These are phyloP conservation scores for Epicoccum nigrum DNA, from an alignment of 2,329 filamentous ascomycete genomes.

Conservation along the genomic window DNA sequence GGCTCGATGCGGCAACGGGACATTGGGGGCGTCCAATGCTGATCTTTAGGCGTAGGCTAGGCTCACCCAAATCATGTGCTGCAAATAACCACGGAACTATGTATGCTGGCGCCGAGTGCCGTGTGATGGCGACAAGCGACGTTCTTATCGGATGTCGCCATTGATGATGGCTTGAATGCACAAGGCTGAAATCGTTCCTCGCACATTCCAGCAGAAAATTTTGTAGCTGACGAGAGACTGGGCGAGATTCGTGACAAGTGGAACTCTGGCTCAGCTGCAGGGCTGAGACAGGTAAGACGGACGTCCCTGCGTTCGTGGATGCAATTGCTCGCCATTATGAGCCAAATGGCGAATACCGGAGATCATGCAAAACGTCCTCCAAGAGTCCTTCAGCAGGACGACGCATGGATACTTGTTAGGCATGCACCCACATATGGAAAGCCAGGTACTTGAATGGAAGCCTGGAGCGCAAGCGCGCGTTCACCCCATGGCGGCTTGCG, in stretches of 20 bases:
- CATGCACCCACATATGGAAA: constrained; percentile 13
- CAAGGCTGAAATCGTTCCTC: constrained; percentile 20
- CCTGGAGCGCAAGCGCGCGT: constrained; percentile 4
- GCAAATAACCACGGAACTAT: constrained; percentile 16
- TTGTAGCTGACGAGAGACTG: constrained; percentile 29
- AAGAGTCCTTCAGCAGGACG: constrained; percentile 1
- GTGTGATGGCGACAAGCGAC: constrained; percentile 28
- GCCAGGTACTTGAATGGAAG: neutral
- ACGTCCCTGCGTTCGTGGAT: constrained; percentile 26
- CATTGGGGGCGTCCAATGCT: constrained; percentile 18
- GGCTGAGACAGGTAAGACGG: constrained; percentile 37
- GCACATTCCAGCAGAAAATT: constrained; percentile 23
- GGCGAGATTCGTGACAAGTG: constrained; percentile 11
- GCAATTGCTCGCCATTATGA: constrained; percentile 25
- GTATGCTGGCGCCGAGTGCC: constrained; percentile 14
- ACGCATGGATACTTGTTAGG: constrained; percentile 6
- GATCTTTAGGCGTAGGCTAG: constrained; percentile 24
- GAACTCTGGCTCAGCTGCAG: constrained; percentile 32
- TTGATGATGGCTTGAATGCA: constrained; percentile 18
- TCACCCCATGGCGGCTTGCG: constrained; percentile 9
- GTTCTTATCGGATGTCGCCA: constrained; percentile 21
- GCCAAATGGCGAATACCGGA: constrained; percentile 23
- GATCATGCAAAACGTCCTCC: constrained; percentile 16
- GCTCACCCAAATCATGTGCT: constrained; percentile 19
- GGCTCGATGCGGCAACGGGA: constrained; percentile 24